These are phyloP conservation scores for Colletotrichum tanaceti DNA, from an alignment of 2,329 filamentous ascomycete species.

Conservation along the genomic window DNA sequence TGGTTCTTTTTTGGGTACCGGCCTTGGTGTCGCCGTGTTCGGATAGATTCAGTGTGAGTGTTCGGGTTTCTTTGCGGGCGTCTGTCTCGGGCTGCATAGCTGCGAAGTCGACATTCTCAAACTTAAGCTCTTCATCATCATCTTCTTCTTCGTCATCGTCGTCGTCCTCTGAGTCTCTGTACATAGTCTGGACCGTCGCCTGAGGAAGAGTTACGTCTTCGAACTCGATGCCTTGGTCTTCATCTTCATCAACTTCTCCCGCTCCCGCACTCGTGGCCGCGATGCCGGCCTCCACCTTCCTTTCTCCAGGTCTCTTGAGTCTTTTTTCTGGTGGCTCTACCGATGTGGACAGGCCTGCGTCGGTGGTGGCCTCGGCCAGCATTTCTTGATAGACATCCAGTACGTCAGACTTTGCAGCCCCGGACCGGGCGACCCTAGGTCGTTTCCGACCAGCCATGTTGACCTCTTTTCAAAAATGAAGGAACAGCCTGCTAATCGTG, in stretches of 20 bases:
- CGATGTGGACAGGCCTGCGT: constrained; percentile 43
- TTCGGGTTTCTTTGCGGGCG: constrained; percentile 46
- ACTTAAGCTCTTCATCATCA: constrained; percentile 56
- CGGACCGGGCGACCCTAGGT: constrained; percentile 44
- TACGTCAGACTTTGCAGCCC: constrained; percentile 41
- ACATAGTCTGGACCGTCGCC: constrained; percentile 63
- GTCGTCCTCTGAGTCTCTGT: constrained; percentile 61
- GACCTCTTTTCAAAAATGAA: not conserved
- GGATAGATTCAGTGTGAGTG: constrained; percentile 65
- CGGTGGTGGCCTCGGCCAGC: constrained; percentile 60
- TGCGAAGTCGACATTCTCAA: constrained; percentile 63
- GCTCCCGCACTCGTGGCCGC: constrained; percentile 19
- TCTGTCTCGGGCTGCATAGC: constrained; percentile 44
- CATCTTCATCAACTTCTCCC: constrained; percentile 46
- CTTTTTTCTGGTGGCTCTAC: constrained; percentile 58
- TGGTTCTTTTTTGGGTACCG: constrained; percentile 47
- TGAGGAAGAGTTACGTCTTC: constrained; percentile 62
- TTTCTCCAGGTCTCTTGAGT: constrained; percentile 48
- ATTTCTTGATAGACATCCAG: constrained; percentile 61
- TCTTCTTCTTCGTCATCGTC: constrained; percentile 50
- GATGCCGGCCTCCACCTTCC: constrained; percentile 36
- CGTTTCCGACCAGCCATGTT: constrained; percentile 46
- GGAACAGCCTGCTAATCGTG: not conserved
- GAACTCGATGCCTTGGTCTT: constrained; percentile 59
- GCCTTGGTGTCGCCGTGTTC: constrained; percentile 54